phyloP scores from a whole-genome alignment of 177 flowering plant genomes.

The Vitis hybrid region DNA sequence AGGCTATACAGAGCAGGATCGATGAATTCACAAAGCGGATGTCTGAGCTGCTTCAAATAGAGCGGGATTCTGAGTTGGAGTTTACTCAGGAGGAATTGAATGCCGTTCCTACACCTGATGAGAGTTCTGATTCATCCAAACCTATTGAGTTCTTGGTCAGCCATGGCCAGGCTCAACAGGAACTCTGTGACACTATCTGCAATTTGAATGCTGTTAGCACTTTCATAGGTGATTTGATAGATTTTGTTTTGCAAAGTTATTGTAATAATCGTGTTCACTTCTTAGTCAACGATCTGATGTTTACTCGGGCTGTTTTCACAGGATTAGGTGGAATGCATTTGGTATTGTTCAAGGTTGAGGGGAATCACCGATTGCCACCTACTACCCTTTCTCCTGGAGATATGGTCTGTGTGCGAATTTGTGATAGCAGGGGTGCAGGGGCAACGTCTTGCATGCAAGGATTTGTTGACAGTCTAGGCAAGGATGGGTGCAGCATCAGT shows the following conservation, averaged over 20 bases:
- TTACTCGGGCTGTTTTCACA: conserved; percentile 25
- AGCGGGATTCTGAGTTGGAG: conserved; percentile 89
- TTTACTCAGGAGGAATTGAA: conserved; percentile 87
- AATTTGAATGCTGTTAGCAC: conserved; percentile 76
- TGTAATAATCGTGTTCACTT: no score
- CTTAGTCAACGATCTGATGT: background rate
- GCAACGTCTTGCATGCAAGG: conserved; percentile 90
- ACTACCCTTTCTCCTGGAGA: conserved; percentile 93
- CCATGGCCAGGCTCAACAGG: conserved; percentile 91
- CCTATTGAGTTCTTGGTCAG: conserved; percentile 87
- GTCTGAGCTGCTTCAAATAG: conserved; percentile 78
- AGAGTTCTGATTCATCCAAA: conserved; percentile 48
- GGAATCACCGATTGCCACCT: conserved; percentile 86
- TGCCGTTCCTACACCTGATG: conserved; percentile 71
- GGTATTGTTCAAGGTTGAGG: conserved; percentile 78
- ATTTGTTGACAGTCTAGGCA: conserved; percentile 81
- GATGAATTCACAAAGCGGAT: conserved; percentile 61
- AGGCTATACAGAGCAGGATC: conserved; percentile 67
- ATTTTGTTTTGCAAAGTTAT: no score
- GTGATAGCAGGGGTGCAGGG: conserved; percentile 85
- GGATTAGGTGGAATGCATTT: conserved; percentile 95
- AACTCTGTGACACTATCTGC: conserved; percentile 92
- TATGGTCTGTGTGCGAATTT: conserved; percentile 88
- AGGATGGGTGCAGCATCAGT: conserved; percentile 84
- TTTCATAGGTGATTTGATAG: conserved; percentile 50